Evolutionary conservation across 257 asterid species (phyloP).

Genomic region (Penstemon davidsonii): DNA sequence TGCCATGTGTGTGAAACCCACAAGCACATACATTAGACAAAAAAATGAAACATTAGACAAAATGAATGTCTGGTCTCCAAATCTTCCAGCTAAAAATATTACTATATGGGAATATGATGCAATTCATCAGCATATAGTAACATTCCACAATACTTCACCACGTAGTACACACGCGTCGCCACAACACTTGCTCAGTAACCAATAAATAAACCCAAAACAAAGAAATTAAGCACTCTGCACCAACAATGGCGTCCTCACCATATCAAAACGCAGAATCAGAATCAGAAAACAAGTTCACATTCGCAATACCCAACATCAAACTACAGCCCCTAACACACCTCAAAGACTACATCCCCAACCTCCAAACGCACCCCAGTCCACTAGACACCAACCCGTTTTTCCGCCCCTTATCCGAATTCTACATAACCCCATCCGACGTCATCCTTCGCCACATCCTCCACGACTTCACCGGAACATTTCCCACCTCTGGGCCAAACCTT

Average conservation of each 20-base stretch:
- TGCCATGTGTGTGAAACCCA: too few relatives aligned
- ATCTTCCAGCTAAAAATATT: too few relatives aligned
- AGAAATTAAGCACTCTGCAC: background rate
- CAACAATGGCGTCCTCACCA: slow-evolving; percentile 21
- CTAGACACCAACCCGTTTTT: slow-evolving; percentile 52
- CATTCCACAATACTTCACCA: slow-evolving; percentile 6
- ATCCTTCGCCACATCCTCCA: slow-evolving; percentile 60
- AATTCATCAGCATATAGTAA: too few relatives aligned
- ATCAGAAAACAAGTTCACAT: background rate
- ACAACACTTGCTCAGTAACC: slow-evolving; percentile 8
- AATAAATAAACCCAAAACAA: background rate
- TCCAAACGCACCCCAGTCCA: slow-evolving; percentile 52
- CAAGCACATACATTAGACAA: too few relatives aligned
- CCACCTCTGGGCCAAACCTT: slow-evolving; percentile 25
- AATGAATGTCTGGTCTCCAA: too few relatives aligned
- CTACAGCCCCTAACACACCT: slow-evolving; percentile 54
- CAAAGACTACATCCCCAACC: slow-evolving; percentile 48
- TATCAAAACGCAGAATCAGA: background rate
- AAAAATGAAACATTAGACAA: too few relatives aligned
- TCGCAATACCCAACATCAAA: slow-evolving; percentile 34
- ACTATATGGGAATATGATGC: too few relatives aligned
- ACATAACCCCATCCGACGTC: slow-evolving; percentile 60
- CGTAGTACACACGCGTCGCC: slow-evolving; percentile 23
- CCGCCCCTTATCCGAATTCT: slow-evolving; percentile 66
- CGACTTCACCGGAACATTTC: slow-evolving; percentile 39